phyloP scores from a whole-genome alignment of 768 basidiomycete species.

The Leccinum imitatum region DNA sequence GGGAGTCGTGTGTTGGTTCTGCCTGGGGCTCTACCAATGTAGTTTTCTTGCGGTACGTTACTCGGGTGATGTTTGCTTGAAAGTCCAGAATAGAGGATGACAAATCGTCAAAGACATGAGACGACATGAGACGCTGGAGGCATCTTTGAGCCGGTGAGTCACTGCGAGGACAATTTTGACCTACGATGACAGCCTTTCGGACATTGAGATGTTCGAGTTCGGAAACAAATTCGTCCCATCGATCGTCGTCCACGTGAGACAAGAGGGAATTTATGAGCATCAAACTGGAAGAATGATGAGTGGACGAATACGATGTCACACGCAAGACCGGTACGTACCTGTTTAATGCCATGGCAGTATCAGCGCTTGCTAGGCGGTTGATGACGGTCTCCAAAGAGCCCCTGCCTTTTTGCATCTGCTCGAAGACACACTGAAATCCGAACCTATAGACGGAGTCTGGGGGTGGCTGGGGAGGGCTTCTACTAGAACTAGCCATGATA shows the following conservation, averaged over 20 bases:
- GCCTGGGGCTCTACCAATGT: slow-evolving; percentile 69
- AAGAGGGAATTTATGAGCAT: slow-evolving; percentile 88
- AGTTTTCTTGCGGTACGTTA: slow-evolving; percentile 78
- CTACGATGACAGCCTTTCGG: slow-evolving; percentile 76
- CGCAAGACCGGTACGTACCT: slow-evolving; percentile 46
- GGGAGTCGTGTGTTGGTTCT: slow-evolving; percentile 55
- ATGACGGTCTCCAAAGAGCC: slow-evolving; percentile 82
- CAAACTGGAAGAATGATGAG: slow-evolving; percentile 52
- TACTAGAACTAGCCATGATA: slow-evolving; percentile 59
- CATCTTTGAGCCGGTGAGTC: slow-evolving; percentile 10
- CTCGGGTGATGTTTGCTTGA: slow-evolving; percentile 80
- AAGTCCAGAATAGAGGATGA: slow-evolving; percentile 85
- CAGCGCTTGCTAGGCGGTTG: slow-evolving; percentile 71
- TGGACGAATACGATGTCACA: neutral
- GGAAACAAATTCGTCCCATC: slow-evolving; percentile 77
- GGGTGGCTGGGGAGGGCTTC: slow-evolving; percentile 47
- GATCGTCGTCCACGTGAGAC: slow-evolving; percentile 70
- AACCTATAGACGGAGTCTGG: slow-evolving; percentile 78
- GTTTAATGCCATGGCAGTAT: slow-evolving; percentile 81
- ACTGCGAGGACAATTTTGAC: slow-evolving; percentile 29
- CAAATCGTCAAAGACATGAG: slow-evolving; percentile 77
- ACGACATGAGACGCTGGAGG: slow-evolving; percentile 74
- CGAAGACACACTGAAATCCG: slow-evolving; percentile 82
- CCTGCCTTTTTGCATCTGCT: slow-evolving; percentile 74
- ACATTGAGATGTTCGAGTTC: slow-evolving; percentile 77